These are phyloP conservation scores for Paraglomus occultum DNA, from an alignment of 192 early-diverging fungal species.

Conservation along the genomic window DNA sequence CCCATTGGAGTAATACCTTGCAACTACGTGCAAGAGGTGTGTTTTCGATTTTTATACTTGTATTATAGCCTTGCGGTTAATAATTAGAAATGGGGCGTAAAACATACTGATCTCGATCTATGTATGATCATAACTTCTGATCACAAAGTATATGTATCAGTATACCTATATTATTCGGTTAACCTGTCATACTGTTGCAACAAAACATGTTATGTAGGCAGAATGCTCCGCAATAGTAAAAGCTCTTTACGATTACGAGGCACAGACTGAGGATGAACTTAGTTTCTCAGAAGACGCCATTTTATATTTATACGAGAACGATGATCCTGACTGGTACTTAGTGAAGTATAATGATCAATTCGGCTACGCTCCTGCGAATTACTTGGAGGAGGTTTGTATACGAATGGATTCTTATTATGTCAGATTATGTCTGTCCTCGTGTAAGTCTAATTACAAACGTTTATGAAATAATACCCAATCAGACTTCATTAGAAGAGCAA, in stretches of 20 bases:
- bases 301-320: constrained; percentile 75
- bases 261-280: constrained; percentile 82
- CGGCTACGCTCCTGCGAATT: constrained; percentile 87
- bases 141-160: too few species aligned
- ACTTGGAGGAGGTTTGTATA: constrained; percentile 58
- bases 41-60: background rate
- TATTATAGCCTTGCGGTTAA: background rate
- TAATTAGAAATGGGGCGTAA: background rate
- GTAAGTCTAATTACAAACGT: too few species aligned
- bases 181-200: background rate
- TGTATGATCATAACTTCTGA: too few species aligned
- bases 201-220: constrained; percentile 40
- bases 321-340: constrained; percentile 94
- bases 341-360: constrained; percentile 64
- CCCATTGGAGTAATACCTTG: constrained; percentile 83
- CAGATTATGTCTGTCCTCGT: too few species aligned
- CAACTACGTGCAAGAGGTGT: constrained; percentile 79
- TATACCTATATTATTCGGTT: too few species aligned
- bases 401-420: background rate
- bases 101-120: too few species aligned
- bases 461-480: too few species aligned
- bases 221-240: constrained; percentile 37
- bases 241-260: constrained; percentile 83
- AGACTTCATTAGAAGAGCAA: too few species aligned
- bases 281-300: constrained; percentile 70